Percentiles rank a stretch among this genome's conserved stretches.
These are phyloP conservation scores for Lipomyces mesembrius DNA, from an alignment of 805 yeast species.

Conservation along the genomic window DNA sequence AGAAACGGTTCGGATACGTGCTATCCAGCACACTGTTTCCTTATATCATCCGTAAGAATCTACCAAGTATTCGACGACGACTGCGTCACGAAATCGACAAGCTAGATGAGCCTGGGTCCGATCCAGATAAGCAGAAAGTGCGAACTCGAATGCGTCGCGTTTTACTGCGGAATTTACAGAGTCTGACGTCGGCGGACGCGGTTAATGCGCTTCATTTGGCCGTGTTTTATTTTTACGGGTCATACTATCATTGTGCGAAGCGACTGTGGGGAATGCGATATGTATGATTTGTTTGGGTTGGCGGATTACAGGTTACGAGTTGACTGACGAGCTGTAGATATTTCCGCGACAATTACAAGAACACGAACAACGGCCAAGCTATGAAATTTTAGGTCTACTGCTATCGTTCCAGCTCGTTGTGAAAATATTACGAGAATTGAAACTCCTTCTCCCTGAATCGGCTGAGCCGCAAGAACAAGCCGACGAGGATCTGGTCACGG, in stretches of 20 bases:
- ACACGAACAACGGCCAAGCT: conserved; percentile 54
- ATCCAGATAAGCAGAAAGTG: neutral
- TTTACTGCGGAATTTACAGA: conserved; percentile 25
- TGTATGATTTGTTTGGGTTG: conserved; percentile 45
- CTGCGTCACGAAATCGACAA: conserved; percentile 34
- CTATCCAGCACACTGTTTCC: conserved; percentile 68
- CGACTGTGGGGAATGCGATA: conserved; percentile 81
- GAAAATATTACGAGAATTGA: conserved; percentile 19
- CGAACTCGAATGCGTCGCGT: conserved; percentile 5
- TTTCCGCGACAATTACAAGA: conserved; percentile 46
- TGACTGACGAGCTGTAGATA: conserved; percentile 32
- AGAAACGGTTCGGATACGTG: conserved; percentile 62
- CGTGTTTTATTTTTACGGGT: conserved; percentile 78
- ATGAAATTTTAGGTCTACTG: conserved; percentile 68
- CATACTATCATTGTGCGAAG: conserved; percentile 77
- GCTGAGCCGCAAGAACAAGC: conserved; percentile 8
- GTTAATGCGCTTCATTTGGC: conserved; percentile 75
- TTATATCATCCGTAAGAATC: conserved; percentile 46
- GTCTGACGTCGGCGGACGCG: conserved; percentile 42
- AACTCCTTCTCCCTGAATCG: conserved; percentile 8
- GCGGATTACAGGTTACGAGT: too few species aligned
- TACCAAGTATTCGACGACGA: conserved; percentile 36
- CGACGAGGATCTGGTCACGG: conserved; percentile 24
- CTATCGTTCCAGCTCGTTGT: conserved; percentile 43
- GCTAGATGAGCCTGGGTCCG: neutral